Evolutionary conservation across 495 filamentous ascomycete genomes (phyloP).

Genomic region (Neurospora discreta): DNA sequence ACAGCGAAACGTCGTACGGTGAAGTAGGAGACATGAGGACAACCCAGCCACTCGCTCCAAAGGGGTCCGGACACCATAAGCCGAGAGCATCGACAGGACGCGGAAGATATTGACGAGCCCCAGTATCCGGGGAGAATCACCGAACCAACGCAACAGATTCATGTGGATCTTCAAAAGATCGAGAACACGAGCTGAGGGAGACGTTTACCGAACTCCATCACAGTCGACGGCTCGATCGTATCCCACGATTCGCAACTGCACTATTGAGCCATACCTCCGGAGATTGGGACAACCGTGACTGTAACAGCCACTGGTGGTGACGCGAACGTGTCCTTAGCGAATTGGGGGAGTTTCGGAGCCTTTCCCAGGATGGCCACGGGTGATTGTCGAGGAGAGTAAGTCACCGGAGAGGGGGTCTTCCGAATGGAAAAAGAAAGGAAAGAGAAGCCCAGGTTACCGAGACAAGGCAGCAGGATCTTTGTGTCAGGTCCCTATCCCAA

Average conservation of each 20-base stretch:
- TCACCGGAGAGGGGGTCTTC: background rate
- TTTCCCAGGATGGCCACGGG: background rate
- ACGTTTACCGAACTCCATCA: background rate
- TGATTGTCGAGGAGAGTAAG: background rate
- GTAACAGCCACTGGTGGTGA: background rate
- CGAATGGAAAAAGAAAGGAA: background rate
- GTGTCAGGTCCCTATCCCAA: background rate
- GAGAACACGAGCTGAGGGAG: background rate
- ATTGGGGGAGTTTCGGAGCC: background rate
- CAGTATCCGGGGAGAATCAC: background rate
- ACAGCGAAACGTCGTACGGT: background rate
- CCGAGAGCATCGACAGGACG: background rate
- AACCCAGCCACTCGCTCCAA: background rate
- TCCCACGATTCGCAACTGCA: background rate
- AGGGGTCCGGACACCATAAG: background rate
- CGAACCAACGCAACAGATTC: background rate
- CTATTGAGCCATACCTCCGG: background rate
- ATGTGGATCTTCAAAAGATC: background rate
- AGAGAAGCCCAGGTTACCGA: background rate
- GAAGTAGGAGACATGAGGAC: background rate
- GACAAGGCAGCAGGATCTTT: background rate
- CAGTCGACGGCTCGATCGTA: background rate
- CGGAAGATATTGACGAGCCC: background rate
- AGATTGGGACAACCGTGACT: background rate
- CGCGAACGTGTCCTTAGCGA: background rate